A percentile compares a stretch with the other conserved stretches of the same genome.
Conservation (phyloP, 78 protist species). For the Speleostelium caveatum region DNA sequence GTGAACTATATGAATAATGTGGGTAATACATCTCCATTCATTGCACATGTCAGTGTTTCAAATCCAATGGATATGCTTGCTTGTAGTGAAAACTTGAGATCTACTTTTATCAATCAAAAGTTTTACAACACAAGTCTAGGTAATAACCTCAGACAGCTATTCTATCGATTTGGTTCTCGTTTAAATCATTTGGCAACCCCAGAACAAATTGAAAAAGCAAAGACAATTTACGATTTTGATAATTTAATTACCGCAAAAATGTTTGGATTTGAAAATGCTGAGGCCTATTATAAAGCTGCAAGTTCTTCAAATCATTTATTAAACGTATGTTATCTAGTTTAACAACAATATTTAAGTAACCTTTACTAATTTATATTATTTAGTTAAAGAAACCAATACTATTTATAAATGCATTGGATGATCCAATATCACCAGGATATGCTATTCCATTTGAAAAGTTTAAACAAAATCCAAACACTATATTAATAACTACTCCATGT, state of each 20-base stretch:
- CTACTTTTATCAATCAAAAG: conserved; percentile 22
- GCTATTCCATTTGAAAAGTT: conserved; percentile 43
- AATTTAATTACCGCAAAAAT: conserved; percentile 20
- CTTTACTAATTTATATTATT: too few relatives aligned
- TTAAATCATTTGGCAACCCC: conserved; percentile 1
- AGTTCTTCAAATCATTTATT: neutral
- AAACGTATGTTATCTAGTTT: too few relatives aligned
- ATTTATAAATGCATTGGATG: conserved; percentile 45
- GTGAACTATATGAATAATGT: conserved; percentile 25
- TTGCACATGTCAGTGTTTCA: conserved; percentile 27
- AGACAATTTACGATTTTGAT: conserved; percentile 39
- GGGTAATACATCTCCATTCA: conserved; percentile 19
- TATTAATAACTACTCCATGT: conserved; percentile 3
- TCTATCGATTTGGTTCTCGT: conserved; percentile 28
- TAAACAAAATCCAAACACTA: conserved; percentile 54
- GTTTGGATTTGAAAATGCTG: conserved; percentile 30
- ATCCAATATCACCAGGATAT: conserved; percentile 45
- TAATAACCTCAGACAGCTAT: conserved; percentile 28
- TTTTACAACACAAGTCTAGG: conserved; percentile 27
- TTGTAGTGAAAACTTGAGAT: conserved; percentile 9
- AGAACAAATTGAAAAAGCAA: conserved; percentile 20
- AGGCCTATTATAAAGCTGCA: conserved; percentile 28
- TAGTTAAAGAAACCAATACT: conserved; percentile 59
- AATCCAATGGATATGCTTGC: conserved; percentile 67
- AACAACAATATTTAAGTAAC: too few relatives aligned